Conservation (phyloP, 768 basidiomycete genomes). For the Xerocomellus amylosporus region DNA sequence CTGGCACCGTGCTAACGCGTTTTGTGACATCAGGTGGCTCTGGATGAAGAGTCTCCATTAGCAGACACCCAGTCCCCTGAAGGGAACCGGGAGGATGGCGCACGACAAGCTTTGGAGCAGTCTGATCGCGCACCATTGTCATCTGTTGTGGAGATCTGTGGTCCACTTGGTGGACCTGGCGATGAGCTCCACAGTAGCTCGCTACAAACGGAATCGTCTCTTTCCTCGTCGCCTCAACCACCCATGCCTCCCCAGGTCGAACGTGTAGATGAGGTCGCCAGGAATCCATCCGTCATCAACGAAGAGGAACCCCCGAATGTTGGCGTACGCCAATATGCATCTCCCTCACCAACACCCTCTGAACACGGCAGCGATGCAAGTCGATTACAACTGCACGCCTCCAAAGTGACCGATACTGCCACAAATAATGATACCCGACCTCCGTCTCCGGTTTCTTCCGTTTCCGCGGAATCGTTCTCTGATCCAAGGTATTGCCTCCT, state of each 20-base stretch:
- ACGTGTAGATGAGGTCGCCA: not conserved
- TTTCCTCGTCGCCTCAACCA: not conserved
- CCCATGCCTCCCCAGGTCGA: not conserved
- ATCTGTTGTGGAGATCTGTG: not conserved
- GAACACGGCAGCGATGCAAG: conserved; percentile 26
- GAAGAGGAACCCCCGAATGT: not conserved
- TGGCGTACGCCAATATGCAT: not conserved
- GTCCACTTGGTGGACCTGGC: not conserved
- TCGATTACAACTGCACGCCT: not conserved
- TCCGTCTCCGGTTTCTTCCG: conserved; percentile 13
- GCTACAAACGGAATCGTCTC: not conserved
- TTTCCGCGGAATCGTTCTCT: conserved; percentile 10
- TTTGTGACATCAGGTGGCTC: conserved; percentile 2
- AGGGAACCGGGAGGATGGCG: not conserved
- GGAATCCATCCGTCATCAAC: not conserved
- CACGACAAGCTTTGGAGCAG: not conserved
- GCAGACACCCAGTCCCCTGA: not conserved
- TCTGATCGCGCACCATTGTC: not conserved
- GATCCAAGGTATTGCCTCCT: conserved; percentile 15
- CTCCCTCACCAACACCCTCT: conserved; percentile 28
- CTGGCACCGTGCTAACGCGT: conserved; percentile 2
- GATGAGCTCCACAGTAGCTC: not conserved
- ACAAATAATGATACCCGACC: conserved; percentile 4
- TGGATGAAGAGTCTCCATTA: not conserved
- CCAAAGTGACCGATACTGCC: not conserved